Evolutionary conservation across 2,329 filamentous ascomycete genomes (phyloP).

Genomic region (Graphilbum fragrans): DNA sequence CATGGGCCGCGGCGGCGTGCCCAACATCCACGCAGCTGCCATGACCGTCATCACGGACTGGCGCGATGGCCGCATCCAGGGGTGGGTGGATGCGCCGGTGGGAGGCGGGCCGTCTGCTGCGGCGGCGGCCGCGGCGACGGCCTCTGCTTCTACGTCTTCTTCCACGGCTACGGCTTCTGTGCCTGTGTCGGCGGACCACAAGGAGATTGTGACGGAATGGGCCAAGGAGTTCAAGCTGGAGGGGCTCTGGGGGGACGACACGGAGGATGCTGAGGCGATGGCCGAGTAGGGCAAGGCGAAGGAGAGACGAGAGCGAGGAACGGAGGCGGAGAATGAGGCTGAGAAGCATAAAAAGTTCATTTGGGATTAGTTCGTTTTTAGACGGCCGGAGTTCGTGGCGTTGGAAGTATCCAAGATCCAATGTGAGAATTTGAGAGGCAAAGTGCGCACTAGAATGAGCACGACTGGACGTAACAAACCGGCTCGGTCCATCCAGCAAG

Average conservation of each 20-base stretch:
- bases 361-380: too few relatives aligned
- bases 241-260: slow-evolving; percentile 70
- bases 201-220: slow-evolving; percentile 86
- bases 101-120: slow-evolving; percentile 39
- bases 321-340: not conserved
- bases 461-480: too few relatives aligned
- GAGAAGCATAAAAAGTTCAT: not conserved
- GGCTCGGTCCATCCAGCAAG: too few relatives aligned
- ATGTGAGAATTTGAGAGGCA: too few relatives aligned
- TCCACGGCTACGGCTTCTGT: slow-evolving; percentile 14
- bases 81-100: slow-evolving; percentile 71
- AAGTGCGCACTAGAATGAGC: too few relatives aligned
- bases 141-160: slow-evolving; percentile 10
- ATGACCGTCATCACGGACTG: slow-evolving; percentile 95
- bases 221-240: slow-evolving; percentile 92
- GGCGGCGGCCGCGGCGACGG: slow-evolving; percentile 16
- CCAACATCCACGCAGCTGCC: slow-evolving; percentile 77
- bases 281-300: slow-evolving; percentile 27
- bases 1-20: slow-evolving; percentile 77
- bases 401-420: too few relatives aligned
- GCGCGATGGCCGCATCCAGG: slow-evolving; percentile 88
- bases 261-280: slow-evolving; percentile 29
- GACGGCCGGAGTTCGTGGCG: too few relatives aligned
- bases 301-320: too few relatives aligned
- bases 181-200: slow-evolving; percentile 45